These are phyloP conservation scores for Gastrolobium bilobum DNA, from an alignment of 306 rosid species.

Conservation along the genomic window DNA sequence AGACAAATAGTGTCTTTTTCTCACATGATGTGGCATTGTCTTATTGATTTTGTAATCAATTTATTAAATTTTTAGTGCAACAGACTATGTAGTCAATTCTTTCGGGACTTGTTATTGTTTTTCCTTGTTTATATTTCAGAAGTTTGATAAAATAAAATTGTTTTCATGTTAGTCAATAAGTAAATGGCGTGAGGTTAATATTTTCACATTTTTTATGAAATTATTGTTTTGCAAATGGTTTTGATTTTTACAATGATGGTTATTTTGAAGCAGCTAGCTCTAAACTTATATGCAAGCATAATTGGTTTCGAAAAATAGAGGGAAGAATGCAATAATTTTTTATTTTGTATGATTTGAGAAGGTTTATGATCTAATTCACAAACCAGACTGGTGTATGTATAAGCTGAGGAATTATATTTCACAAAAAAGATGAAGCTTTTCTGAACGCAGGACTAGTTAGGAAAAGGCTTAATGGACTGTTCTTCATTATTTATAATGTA, in stretches of 20 bases:
- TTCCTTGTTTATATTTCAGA: background rate
- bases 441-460: background rate
- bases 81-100: background rate
- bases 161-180: background rate
- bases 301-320: background rate
- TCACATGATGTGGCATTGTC: no score
- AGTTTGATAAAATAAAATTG: background rate
- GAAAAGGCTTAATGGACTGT: background rate
- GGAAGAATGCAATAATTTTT: background rate
- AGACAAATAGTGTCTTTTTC: background rate
- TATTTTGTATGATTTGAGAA: background rate
- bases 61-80: background rate
- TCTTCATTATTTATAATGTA: background rate
- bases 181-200: background rate
- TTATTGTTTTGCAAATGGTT: background rate
- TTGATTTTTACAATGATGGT: background rate
- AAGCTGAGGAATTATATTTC: background rate
- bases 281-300: background rate
- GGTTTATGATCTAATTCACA: constrained; percentile 3
- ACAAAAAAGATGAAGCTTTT: background rate
- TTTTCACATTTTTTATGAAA: background rate
- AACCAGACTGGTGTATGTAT: background rate
- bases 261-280: background rate
- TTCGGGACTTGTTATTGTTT: background rate
- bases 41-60: background rate